Conservation (phyloP, 1,284 basidiomycete species). For the Cryptococcus floricola region DNA sequence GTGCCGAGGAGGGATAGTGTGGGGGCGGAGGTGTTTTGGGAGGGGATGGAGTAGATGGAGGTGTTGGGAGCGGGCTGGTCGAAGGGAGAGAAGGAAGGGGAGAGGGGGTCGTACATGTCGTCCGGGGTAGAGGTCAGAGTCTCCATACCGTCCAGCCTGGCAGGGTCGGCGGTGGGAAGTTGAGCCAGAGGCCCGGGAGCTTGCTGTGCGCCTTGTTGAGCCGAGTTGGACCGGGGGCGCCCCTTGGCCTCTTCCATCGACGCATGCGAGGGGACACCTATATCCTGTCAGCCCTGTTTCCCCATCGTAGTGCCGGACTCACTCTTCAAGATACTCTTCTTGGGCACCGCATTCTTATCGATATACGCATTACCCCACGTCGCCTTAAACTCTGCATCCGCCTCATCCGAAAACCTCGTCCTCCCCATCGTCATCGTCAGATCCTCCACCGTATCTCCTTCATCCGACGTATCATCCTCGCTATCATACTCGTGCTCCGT, state of each 20-base stretch:
- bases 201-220: slow-evolving; percentile 55
- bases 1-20: slow-evolving; percentile 62
- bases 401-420: slow-evolving; percentile 36
- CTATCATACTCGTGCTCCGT: slow-evolving; percentile 61
- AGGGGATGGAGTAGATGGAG: slow-evolving; percentile 23
- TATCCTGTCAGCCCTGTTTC: slow-evolving; percentile 23
- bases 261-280: slow-evolving; percentile 13
- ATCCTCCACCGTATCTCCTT: slow-evolving; percentile 57
- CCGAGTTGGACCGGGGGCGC: slow-evolving; percentile 69
- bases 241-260: slow-evolving; percentile 29
- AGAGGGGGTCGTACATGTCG: slow-evolving; percentile 50
- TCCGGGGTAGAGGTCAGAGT: slow-evolving; percentile 44
- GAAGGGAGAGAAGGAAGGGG: slow-evolving; percentile 55
- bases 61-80: slow-evolving; percentile 18
- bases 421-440: slow-evolving; percentile 59
- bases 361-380: slow-evolving; percentile 62
- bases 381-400: slow-evolving; percentile 55
- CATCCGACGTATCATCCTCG: slow-evolving; percentile 56
- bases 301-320: slow-evolving; percentile 39
- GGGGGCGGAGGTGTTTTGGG: slow-evolving; percentile 66
- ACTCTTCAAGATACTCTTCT: slow-evolving; percentile 88
- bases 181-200: slow-evolving; percentile 70
- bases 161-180: slow-evolving; percentile 66
- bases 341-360: slow-evolving; percentile 63
- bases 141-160: slow-evolving; percentile 69